phyloP scores from a whole-genome alignment of 495 filamentous ascomycete species.

The Aspergillus bridgeri region DNA sequence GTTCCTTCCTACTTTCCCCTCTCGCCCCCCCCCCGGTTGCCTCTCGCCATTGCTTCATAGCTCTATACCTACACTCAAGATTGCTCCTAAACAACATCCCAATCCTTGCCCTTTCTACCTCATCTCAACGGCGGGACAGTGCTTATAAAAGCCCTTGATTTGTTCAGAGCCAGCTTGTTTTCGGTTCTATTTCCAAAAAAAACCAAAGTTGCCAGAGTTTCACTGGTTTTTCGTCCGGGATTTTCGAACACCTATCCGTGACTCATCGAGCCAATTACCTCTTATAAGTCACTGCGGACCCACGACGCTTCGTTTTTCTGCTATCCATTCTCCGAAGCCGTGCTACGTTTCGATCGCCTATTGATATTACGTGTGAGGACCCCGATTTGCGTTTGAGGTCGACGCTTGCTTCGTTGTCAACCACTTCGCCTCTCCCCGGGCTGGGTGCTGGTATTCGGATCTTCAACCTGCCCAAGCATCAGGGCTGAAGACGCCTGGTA shows the following conservation, averaged over 20 bases:
- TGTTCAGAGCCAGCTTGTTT: slow-evolving; percentile 6
- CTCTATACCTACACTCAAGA: not conserved
- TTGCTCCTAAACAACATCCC: slow-evolving; percentile 1
- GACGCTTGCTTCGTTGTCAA: slow-evolving; percentile 20
- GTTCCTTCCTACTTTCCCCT: slow-evolving; percentile 11
- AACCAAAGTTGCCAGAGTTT: slow-evolving; percentile 5
- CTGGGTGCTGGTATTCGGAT: slow-evolving; percentile 45
- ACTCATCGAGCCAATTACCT: slow-evolving; percentile 23
- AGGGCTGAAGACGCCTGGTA: slow-evolving; percentile 39
- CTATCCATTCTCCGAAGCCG: slow-evolving; percentile 8
- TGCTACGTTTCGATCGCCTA: slow-evolving; percentile 18
- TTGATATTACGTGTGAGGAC: slow-evolving; percentile 17
- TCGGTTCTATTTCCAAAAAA: slow-evolving; percentile 12
- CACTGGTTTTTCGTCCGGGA: slow-evolving; percentile 12
- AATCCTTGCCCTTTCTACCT: not conserved
- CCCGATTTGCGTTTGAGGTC: slow-evolving; percentile 10
- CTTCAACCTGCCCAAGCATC: slow-evolving; percentile 31
- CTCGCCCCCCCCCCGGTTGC: slow-evolving; percentile 6
- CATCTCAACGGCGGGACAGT: slow-evolving; percentile 5
- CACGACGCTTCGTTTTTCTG: slow-evolving; percentile 14
- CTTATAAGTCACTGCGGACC: slow-evolving; percentile 17
- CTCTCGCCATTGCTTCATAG: not conserved
- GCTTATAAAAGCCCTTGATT: slow-evolving; percentile 12
- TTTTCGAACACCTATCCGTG: slow-evolving; percentile 23
- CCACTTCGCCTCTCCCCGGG: slow-evolving; percentile 24